Evolutionary conservation across 1,284 basidiomycete genomes (phyloP), one percentile per base, ranked within the genome.

Genomic region (Rhodofomes roseus): DNA sequence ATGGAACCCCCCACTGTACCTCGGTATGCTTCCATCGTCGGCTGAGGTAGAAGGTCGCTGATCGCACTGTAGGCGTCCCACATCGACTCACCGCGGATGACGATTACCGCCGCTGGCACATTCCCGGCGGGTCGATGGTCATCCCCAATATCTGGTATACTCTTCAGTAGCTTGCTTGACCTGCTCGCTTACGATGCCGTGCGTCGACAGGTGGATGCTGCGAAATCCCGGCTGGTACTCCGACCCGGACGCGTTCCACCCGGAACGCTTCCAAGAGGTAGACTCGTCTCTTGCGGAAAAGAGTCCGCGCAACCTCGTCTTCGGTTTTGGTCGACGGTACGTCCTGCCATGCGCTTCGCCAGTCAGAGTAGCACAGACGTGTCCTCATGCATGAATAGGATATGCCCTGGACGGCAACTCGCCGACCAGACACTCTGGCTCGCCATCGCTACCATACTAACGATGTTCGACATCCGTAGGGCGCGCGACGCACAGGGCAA

Each of bases 11-110:
- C 65, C 68, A 2, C 62, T 66, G 6, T 67, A 67, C 8, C 63
- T 69, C 12, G 68, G 68, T 68, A 20, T 40, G 64, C 56, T 16
- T n/a, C 23, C 8, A 11, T 2, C n/a, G 22, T 18, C 31, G 9
- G 29, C 16, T 34, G 2, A 53, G 9, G 9, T 39, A 23, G 12
- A 34, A 22, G 11, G 3, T 16, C 14, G 14, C 12, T 34, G 6
- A 52, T 14, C 8, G 4, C n/a, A 12, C 27, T 5, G 9, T 54
- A 66, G 81, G 78, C 18, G 63, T 83, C 59, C 81, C 82, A 16
- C 81, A 83, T 71, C 74, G 77, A 50, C 63, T 78, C 27, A 78
- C 77, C 70, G 73, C 79, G 62, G 79, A 81, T 56, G 81, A 83
- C 66, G 70, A 74, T 20, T 83, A 83, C 64, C 72, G 74, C 52